Conservation (phyloP, 2,329 filamentous ascomycete genomes). For the Aspergillus fumigatiaffinis region DNA sequence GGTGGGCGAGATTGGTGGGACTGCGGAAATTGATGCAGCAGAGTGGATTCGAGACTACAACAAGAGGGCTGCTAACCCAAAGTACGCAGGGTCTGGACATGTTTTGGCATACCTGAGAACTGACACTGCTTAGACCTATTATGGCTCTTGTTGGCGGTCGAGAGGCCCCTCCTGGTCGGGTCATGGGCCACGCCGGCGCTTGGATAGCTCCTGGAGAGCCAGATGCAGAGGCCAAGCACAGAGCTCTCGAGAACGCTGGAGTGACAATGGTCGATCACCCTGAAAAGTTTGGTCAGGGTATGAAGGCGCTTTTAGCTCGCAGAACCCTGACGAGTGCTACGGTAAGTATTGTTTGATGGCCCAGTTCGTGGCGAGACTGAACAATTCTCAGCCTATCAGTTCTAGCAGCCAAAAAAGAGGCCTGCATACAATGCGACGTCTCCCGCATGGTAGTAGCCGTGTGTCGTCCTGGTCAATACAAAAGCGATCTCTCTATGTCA, state of each 20-base stretch:
- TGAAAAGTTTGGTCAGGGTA: constrained; percentile 65
- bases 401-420: constrained; percentile 44
- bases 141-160: constrained; percentile 67
- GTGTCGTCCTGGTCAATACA: constrained; percentile 27
- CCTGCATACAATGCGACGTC: constrained; percentile 47
- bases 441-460: constrained; percentile 10
- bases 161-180: constrained; percentile 57
- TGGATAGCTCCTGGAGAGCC: constrained; percentile 66
- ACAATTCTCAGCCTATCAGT: constrained; percentile 13
- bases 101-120: constrained; percentile 13
- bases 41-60: constrained; percentile 68
- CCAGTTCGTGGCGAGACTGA: not conserved
- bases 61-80: constrained; percentile 55
- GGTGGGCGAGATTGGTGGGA: constrained; percentile 69
- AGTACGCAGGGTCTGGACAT: constrained; percentile 45
- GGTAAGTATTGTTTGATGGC: constrained; percentile 15
- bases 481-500: constrained; percentile 53
- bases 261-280: constrained; percentile 71
- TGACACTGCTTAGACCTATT: constrained; percentile 54
- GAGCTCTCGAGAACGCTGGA: constrained; percentile 61
- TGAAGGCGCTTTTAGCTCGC: constrained; percentile 57
- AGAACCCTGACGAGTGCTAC: constrained; percentile 26
- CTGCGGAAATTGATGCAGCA: constrained; percentile 66
- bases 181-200: constrained; percentile 79
- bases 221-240: constrained; percentile 61